Base-by-base conservation (phyloP, 345 rosid genomes). In the Salix dunnii region DNA sequence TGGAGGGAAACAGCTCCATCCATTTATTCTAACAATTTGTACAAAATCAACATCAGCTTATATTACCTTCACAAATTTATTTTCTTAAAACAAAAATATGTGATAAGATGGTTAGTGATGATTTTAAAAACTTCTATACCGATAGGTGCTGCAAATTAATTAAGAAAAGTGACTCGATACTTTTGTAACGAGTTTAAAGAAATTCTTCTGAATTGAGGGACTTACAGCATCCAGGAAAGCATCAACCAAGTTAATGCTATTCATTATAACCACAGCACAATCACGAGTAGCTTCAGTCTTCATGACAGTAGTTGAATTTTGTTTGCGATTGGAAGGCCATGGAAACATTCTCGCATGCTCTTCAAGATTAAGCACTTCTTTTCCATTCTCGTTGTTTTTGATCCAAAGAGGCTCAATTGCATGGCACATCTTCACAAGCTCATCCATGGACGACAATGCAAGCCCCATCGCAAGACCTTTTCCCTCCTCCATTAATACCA, bases 1-100 rank as follows among this genome's bases (percentile, higher is more conserved):
- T 86, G n/a, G 99, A 88, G 62, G 97, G 91, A 82, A 95, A 95
- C 81, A 95, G 83, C 40, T 95, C 98, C 79, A 84, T 85, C 99
- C 99, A 95, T 81, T 91, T 93, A 78, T 83, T 88, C 99, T 95
- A 76, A 16, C 36, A 70, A 38, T 31, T 68, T 14, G 18, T 8
- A 64, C n/a, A 33, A 13, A 60, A 16, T 28, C 31, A 65, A 11
- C 11, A 23, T 58, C 58, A n/a, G 63, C 14, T 40, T 5, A 68
- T 40, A 40, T 18, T 12, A 38, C 18, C 63, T 58, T 58, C 23
- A 3, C 63, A 58, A 58, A 58, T 9, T 13, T 43, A 12, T 13
- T 13, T 43, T 13, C 9, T 13, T 10, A 42, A n/a, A n/a, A 33
- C 36, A 33, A 55, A 55, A 10, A 23, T 0, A 8, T 8, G 3